Percentiles rank a stretch among this genome's conserved stretches.
These are phyloP conservation scores for Colletotrichum camelliae DNA, from an alignment of 2,329 filamentous ascomycete species.

Conservation along the genomic window DNA sequence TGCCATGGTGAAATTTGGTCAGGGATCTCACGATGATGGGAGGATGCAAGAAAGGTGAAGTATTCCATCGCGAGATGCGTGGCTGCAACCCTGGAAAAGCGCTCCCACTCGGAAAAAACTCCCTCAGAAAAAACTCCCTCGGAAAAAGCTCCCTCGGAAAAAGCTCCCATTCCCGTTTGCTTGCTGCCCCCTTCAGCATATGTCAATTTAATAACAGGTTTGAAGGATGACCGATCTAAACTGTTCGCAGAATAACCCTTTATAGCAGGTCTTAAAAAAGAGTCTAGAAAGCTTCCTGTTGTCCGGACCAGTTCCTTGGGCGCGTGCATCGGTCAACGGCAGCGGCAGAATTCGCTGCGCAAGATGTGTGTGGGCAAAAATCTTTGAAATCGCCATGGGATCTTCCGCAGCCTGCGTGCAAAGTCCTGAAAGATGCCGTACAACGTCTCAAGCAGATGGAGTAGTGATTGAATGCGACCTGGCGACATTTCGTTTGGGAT, in stretches of 20 bases:
- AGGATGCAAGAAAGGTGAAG: too few species aligned
- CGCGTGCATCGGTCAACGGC: background rate
- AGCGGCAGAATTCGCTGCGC: background rate
- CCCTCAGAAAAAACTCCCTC: too few species aligned
- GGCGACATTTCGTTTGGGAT: background rate
- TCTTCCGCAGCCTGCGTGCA: background rate
- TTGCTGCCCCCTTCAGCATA: background rate
- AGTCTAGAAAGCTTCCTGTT: background rate
- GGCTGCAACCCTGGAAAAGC: too few species aligned
- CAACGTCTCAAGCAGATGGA: background rate
- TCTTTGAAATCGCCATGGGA: background rate
- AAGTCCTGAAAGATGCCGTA: background rate
- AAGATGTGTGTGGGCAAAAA: background rate
- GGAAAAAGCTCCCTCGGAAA: too few species aligned
- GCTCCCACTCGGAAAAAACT: too few species aligned
- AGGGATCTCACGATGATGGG: too few species aligned
- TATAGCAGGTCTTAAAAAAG: too few species aligned
- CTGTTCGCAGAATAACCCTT: rapidly evolving
- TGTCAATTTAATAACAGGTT: background rate
- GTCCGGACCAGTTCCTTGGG: too few species aligned
- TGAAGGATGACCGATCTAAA: too few species aligned
- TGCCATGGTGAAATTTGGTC: too few species aligned
- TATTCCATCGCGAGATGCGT: too few species aligned
- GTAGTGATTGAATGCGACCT: background rate
- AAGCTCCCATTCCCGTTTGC: background rate